phyloP scores from a whole-genome alignment of 2,329 filamentous ascomycete species.

The Tolypocladium sp. region DNA sequence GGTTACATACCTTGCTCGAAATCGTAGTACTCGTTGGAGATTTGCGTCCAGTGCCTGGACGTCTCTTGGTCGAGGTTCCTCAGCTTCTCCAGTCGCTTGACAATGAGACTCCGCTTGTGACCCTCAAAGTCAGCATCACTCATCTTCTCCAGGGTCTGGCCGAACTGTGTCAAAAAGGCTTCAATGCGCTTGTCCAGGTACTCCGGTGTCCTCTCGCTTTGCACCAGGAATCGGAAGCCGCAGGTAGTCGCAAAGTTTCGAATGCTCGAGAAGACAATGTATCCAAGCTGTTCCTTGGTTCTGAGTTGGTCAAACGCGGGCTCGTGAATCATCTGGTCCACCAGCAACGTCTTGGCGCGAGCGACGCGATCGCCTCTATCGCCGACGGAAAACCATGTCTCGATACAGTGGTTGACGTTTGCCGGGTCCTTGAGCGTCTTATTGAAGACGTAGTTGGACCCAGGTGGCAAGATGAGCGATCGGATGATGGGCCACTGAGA shows the following conservation, averaged over 20 bases:
- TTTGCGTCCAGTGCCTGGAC: constrained; percentile 73
- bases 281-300: constrained; percentile 95
- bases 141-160: constrained; percentile 63
- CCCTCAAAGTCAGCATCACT: constrained; percentile 75
- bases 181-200: constrained; percentile 87
- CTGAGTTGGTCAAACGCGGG: constrained; percentile 89
- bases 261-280: constrained; percentile 83
- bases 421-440: constrained; percentile 74
- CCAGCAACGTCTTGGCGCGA: constrained; percentile 68
- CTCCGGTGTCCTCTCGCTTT: constrained; percentile 77
- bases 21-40: constrained; percentile 79
- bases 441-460: constrained; percentile 76
- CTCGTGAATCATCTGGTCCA: constrained; percentile 87
- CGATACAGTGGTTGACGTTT: constrained; percentile 82
- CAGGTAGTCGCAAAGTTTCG: constrained; percentile 66
- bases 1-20: constrained; percentile 66
- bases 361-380: constrained; percentile 57
- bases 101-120: constrained; percentile 83
- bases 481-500: constrained; percentile 74
- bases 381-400: constrained; percentile 67
- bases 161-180: constrained; percentile 64
- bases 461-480: constrained; percentile 67
- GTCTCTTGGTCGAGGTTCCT: constrained; percentile 89
- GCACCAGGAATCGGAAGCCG: constrained; percentile 82
- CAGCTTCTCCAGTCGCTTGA: constrained; percentile 78